Conservation (phyloP, 2,329 filamentous ascomycete species). For the Aspergillus felis region DNA sequence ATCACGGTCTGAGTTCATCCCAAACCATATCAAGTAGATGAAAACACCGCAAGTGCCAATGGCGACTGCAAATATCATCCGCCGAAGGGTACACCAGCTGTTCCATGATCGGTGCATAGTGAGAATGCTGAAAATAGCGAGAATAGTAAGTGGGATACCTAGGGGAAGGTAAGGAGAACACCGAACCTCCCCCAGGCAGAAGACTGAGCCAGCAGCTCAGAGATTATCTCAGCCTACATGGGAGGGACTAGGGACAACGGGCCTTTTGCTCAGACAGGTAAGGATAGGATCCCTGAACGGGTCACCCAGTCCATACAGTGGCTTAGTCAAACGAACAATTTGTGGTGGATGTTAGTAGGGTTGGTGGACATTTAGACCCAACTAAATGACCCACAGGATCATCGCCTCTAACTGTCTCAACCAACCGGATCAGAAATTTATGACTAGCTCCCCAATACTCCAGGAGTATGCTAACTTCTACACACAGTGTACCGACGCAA, state of each 20-base stretch:
- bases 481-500: too few relatives aligned
- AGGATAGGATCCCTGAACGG: background rate
- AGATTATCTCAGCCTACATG: background rate
- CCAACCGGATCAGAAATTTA: too few relatives aligned
- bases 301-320: background rate
- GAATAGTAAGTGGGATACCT: background rate
- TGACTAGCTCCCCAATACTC: too few relatives aligned
- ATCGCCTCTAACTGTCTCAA: background rate
- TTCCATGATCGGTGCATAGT: background rate
- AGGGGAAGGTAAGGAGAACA: background rate
- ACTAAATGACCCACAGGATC: background rate
- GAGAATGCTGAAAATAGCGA: background rate
- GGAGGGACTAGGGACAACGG: background rate
- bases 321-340: too few relatives aligned
- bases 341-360: background rate
- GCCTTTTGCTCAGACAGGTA: too few relatives aligned
- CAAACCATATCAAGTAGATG: slow-evolving; percentile 6
- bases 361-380: background rate
- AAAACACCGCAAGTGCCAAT: slow-evolving; percentile 1
- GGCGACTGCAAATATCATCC: background rate
- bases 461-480: too few relatives aligned
- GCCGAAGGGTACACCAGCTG: slow-evolving; percentile 1
- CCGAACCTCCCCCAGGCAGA: background rate
- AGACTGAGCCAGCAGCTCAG: background rate
- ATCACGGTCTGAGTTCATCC: slow-evolving; percentile 5